Evolutionary conservation across 306 rosid genomes (phyloP), one percentile per base, ranked within the genome.

Genomic region (Prunus dulcis): DNA sequence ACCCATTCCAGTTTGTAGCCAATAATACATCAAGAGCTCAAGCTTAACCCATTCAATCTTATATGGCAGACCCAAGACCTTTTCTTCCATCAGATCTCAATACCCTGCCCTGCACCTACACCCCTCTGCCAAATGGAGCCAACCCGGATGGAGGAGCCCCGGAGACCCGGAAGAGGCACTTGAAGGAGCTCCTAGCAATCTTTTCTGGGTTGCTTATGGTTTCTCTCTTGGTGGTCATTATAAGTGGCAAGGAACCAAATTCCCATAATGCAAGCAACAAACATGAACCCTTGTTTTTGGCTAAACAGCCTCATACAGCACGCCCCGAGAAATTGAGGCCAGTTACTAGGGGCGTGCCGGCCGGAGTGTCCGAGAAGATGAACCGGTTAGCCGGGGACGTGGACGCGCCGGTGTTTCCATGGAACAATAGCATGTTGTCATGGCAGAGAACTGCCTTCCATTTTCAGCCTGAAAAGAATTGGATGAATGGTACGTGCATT

Each of bases 361-460:
- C 75, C 4, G 98, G 97, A 2, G 96, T 93, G 11, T 93, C 98
- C 0, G 89, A 87, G 74, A 93, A 93, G 83, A 56, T 90, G 4
- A 90, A 73, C 75, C 58, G 73, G 78, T 17, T 84, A 8, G 64
- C 74, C 63, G 27, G n/a, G 23, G 41, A 49, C 49, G 50, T 0
- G 46, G 73, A 45, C 47, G 41, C 30, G 2, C 65, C 50, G 74
- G 80, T 50, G 2, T 91, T 72, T 81, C 91, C 93, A 0, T 93
- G 98, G 98, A 88, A 84, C 78, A 82, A 91, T 28, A 87, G 76
- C 50, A 86, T 93, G 91, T 51, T 93, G 45, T 90, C 96, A 0
- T 93, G 98, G 98, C 98, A 93, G 84, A 88, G 98, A 81, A 93
- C 93, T 0, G 87, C 97, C 38, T 93, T 58, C 75, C 98, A 93